Evolutionary conservation across 192 early-diverging fungal genomes (phyloP).

Genomic region (Gonapodya sp.): DNA sequence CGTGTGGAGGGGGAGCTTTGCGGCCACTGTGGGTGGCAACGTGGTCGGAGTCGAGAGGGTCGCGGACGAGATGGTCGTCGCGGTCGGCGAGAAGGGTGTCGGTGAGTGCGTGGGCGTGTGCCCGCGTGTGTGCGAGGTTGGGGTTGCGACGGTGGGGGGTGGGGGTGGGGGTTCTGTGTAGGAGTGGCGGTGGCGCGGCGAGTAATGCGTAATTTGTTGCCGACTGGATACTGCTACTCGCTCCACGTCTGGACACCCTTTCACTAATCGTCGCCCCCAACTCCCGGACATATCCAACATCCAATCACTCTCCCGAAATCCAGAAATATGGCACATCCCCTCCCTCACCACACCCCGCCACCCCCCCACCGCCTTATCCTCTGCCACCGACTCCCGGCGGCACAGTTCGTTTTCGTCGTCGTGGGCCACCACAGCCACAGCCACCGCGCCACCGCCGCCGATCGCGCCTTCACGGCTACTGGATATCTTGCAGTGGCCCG

Average conservation of each 20-base stretch:
- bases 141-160: background rate
- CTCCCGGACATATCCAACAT: too few relatives aligned
- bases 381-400: background rate
- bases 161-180: background rate
- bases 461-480: background rate
- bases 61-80: background rate
- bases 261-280: background rate
- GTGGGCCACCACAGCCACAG: background rate
- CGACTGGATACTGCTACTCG: background rate
- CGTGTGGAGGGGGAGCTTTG: background rate
- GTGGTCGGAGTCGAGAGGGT: background rate
- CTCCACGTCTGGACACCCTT: background rate
- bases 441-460: background rate
- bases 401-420: background rate
- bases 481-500: background rate
- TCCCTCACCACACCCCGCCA: background rate
- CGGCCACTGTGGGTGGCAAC: background rate
- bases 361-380: background rate
- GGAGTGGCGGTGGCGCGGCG: background rate
- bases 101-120: too few relatives aligned
- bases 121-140: too few relatives aligned
- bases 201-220: background rate
- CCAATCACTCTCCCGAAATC: too few relatives aligned
- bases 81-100: background rate
- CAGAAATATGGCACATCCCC: background rate